Conservation (phyloP, 1,284 basidiomycete genomes). For the Trichosporon inkin region DNA sequence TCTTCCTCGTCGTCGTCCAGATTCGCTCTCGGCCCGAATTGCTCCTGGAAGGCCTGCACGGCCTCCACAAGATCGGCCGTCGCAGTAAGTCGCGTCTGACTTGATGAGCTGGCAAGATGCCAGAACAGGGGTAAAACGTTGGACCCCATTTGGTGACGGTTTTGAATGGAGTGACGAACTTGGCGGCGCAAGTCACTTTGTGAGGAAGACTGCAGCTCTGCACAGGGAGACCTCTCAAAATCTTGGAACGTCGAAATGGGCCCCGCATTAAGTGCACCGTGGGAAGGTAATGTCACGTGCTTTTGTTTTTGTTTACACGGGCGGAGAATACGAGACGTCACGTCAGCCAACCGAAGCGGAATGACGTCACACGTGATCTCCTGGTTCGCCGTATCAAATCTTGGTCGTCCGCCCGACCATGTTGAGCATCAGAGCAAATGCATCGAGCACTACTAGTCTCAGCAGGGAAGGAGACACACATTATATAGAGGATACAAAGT, state of each 20-base stretch:
- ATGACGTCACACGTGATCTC: neutral
- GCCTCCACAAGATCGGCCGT: conserved; percentile 76
- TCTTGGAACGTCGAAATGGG: neutral
- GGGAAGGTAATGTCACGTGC: neutral
- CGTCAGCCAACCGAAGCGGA: neutral
- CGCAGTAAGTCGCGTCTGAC: conserved; percentile 74
- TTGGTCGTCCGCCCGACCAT: too few relatives aligned
- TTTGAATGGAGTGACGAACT: neutral
- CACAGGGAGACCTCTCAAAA: neutral
- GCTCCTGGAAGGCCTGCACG: conserved; percentile 75
- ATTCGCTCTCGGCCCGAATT: conserved; percentile 13
- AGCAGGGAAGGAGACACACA: conserved; percentile 6
- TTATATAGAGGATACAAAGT: conserved; percentile 8
- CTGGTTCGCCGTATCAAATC: neutral
- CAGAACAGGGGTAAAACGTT: conserved; percentile 78
- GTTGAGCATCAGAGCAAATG: conserved; percentile 1
- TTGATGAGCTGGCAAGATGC: conserved; percentile 80
- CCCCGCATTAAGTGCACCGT: neutral
- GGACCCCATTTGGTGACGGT: conserved; percentile 30
- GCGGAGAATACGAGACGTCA: neutral
- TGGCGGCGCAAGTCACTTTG: neutral
- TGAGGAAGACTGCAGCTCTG: neutral
- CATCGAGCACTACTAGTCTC: conserved; percentile 6
- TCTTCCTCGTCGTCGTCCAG: conserved; percentile 36
- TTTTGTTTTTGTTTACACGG: neutral